phyloP scores from a whole-genome alignment of 805 yeast genomes.

The Candida michaelii region DNA sequence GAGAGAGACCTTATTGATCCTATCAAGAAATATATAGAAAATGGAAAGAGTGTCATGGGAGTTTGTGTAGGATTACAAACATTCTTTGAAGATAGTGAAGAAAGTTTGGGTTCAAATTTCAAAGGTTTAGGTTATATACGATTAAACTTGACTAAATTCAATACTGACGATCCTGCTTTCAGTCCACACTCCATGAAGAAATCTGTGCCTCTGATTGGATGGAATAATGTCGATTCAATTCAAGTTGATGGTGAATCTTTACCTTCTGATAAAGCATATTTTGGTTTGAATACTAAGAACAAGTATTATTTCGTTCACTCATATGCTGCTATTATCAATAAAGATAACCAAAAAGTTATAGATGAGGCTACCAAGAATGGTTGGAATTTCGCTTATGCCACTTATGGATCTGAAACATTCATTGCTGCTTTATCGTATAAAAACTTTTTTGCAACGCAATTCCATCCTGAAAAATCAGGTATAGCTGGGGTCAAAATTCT shows the following conservation, averaged over 20 bases:
- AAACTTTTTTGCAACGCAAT: slow-evolving; percentile 92
- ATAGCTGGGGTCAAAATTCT: slow-evolving; percentile 80
- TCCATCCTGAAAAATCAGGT: slow-evolving; percentile 99
- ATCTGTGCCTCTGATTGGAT: slow-evolving; percentile 95
- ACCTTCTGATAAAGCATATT: slow-evolving; percentile 39
- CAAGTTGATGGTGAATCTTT: slow-evolving; percentile 23
- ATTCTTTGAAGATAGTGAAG: slow-evolving; percentile 72
- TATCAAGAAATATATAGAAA: slow-evolving; percentile 58
- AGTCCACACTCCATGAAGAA: slow-evolving; percentile 43
- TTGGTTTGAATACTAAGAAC: slow-evolving; percentile 60
- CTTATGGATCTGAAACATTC: slow-evolving; percentile 76
- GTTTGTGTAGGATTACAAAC: slow-evolving; percentile 96
- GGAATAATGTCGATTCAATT: slow-evolving; percentile 61
- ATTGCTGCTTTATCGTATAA: slow-evolving; percentile 77
- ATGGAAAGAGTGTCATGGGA: slow-evolving; percentile 93
- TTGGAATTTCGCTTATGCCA: slow-evolving; percentile 75
- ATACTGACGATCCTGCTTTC: slow-evolving; percentile 35
- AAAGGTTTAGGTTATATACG: slow-evolving; percentile 54
- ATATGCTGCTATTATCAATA: slow-evolving; percentile 70
- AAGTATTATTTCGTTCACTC: slow-evolving; percentile 96
- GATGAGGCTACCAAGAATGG: slow-evolving; percentile 32
- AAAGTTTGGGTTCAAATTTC: slow-evolving; percentile 59
- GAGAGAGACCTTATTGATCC: slow-evolving; percentile 65
- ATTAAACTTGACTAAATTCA: slow-evolving; percentile 55
- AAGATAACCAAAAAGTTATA: slow-evolving; percentile 24